phyloP scores from a whole-genome alignment of 495 filamentous ascomycete species.

The Viridothelium virens region DNA sequence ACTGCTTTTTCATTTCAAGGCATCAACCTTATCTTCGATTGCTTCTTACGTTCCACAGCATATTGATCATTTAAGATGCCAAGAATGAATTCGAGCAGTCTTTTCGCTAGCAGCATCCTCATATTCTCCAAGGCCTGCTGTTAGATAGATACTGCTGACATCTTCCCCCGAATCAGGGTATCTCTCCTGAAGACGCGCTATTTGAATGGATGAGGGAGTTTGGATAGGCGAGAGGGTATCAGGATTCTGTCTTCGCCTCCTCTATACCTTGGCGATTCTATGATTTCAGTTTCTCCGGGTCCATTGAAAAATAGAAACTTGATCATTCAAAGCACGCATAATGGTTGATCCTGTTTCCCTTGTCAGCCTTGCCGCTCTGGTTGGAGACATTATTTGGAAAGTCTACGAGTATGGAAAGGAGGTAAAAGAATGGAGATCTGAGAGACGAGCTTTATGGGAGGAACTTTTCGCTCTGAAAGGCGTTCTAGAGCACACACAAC shows the following conservation, averaged over 20 bases:
- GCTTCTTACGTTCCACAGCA: not conserved
- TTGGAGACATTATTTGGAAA: slow-evolving; percentile 11
- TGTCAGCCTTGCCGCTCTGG: not conserved
- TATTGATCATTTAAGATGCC: slow-evolving; percentile 10
- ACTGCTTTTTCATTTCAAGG: not conserved
- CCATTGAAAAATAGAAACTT: not conserved
- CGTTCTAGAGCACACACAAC: slow-evolving; percentile 11
- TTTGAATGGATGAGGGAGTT: not conserved
- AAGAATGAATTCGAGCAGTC: slow-evolving; percentile 1
- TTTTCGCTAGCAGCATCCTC: slow-evolving; percentile 6
- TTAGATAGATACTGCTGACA: slow-evolving; percentile 11
- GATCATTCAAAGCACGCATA: not conserved
- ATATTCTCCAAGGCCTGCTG: not conserved
- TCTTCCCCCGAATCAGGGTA: too few species aligned
- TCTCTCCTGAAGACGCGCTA: not conserved
- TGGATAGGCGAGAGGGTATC: not conserved
- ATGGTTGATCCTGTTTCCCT: slow-evolving; percentile 14
- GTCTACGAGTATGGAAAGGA: slow-evolving; percentile 12
- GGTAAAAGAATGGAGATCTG: slow-evolving; percentile 8
- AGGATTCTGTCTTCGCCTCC: not conserved
- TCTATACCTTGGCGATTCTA: not conserved
- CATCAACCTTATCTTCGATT: slow-evolving; percentile 11
- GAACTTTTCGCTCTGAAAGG: slow-evolving; percentile 16
- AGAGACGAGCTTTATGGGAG: not conserved
- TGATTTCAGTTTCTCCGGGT: not conserved